These are phyloP conservation scores for Samsoniella hepiali DNA, from an alignment of 2,329 filamentous ascomycete species.

Conservation along the genomic window DNA sequence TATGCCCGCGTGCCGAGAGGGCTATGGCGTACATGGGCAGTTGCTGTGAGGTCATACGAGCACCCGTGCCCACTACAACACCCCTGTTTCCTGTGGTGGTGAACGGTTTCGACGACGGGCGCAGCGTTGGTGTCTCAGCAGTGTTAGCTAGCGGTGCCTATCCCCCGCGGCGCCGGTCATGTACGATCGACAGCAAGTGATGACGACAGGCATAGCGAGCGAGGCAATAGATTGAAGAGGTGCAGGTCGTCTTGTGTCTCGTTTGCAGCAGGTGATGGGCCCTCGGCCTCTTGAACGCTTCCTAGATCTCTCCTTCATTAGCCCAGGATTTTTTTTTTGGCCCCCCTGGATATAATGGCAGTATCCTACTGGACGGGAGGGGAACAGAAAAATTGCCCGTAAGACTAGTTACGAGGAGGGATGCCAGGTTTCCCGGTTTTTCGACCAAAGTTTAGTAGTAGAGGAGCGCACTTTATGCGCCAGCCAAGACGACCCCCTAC, in stretches of 20 bases:
- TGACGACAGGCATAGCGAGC: neutral
- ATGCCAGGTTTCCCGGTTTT: constrained; percentile 4
- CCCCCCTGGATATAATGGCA: no score
- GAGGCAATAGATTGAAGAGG: no score
- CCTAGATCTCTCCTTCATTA: no score
- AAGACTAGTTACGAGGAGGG: no score
- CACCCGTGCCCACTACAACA: neutral
- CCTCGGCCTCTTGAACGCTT: no score
- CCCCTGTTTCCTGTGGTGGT: neutral
- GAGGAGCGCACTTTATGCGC: neutral
- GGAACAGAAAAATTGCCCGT: neutral
- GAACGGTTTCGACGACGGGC: neutral
- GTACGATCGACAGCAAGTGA: neutral
- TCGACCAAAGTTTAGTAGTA: constrained; percentile 1
- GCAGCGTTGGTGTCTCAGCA: no score
- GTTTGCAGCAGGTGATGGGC: no score
- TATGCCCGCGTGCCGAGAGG: neutral
- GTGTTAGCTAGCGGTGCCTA: no score
- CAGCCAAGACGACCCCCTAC: constrained; percentile 7
- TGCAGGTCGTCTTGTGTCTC: no score
- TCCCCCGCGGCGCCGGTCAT: no score
- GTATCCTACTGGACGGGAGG: neutral
- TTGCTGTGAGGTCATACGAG: constrained; percentile 8
- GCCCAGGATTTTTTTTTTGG: no score
- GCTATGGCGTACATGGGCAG: neutral